Percentiles rank a stretch among this genome's conserved stretches.
Evolutionary conservation across 176 grass and related monocot genomes (phyloP).

Genomic region (Bothriochloa decipiens): DNA sequence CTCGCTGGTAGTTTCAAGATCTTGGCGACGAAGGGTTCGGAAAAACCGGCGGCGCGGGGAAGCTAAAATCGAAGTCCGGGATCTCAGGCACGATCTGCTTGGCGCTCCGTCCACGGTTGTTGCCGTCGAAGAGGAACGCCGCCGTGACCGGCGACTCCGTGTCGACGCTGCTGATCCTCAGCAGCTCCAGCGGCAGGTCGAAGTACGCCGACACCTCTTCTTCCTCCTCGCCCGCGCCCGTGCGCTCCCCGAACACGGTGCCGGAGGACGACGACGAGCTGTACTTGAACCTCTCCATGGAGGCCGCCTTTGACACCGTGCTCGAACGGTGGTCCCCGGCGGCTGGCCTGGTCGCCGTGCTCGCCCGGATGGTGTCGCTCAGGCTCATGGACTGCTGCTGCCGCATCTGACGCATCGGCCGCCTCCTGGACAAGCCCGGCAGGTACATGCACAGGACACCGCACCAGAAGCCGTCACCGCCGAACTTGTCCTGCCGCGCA

Average conservation of each 20-base stretch:
- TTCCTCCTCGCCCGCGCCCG: conserved; percentile 1
- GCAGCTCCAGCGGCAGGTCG: conserved; percentile 57
- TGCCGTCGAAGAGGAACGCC: conserved; percentile 59
- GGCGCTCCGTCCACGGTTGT: not conserved
- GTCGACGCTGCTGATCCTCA: conserved; percentile 53
- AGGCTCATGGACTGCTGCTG: conserved; percentile 55
- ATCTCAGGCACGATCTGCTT: conserved; percentile 40
- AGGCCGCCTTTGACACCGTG: conserved; percentile 50
- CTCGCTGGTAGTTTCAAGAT: not conserved
- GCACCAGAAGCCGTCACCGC: conserved; percentile 58
- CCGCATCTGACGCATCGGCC: conserved; percentile 41
- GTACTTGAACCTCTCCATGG: conserved; percentile 70
- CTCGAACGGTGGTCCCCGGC: not conserved
- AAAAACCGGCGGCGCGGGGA: conserved; percentile 46
- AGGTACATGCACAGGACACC: conserved; percentile 62
- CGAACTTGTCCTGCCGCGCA: conserved; percentile 43
- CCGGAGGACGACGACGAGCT: conserved; percentile 42
- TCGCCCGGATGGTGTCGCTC: not conserved
- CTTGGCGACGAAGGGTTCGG: conserved; percentile 31
- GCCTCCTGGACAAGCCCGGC: conserved; percentile 61
- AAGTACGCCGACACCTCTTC: conserved; percentile 55
- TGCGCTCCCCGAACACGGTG: conserved; percentile 31
- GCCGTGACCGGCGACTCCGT: conserved; percentile 52
- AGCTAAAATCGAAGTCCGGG: conserved; percentile 51
- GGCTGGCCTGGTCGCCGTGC: not conserved